Base-by-base conservation (phyloP, 495 filamentous ascomycete genomes). In the Schizothecium vesticola region DNA sequence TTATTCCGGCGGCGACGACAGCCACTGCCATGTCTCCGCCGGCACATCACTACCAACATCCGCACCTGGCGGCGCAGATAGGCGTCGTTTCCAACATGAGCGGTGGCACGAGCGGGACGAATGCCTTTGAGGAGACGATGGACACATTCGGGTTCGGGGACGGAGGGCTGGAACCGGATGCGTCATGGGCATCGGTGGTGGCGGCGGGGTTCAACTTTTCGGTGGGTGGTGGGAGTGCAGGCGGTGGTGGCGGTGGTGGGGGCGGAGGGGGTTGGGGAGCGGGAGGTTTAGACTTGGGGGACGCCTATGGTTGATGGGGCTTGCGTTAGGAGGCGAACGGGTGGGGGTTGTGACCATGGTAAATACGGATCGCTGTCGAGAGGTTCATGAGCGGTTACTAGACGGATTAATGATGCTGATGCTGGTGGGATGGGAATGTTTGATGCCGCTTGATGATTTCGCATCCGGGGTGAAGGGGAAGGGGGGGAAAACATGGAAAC, bases 61-160 rank as follows among this genome's bases (percentile, higher is more conserved):
- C 33, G 62, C 16, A 64, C 67, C 10, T 51, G 43, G 55, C 65
- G 5, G 36, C 56, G n/a, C 51, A 55, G 1, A 64, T 70, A 1
- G 43, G 43, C 1, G 70, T 72, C 22, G 74, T 67, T 10, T 77
- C 75, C 0, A 71, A 73, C 19, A 67, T 70, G 7, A 73, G 75
- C 63, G 71, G 59, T 0, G 67, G 68, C 16, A 76, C 75, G 11
- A 73, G 66, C 1, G 71, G 68, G 21, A 71, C 65, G 55, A 77
- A 77, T 23, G 75, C 75, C 3, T 77, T 76, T 36, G 72, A 77
- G 33, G 75, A 77, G 51, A 33, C 70, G 5, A 33, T 73, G 4
- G 68, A 72, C 29, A 74, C 63, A 9, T 61, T 76, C 64, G 75
- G 71, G 25, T 75, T 77, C 61, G 75, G 72, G 22, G 65, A 70